These are phyloP conservation scores for Rosa rugosa DNA, from an alignment of 306 rosid genomes.

Conservation along the genomic window DNA sequence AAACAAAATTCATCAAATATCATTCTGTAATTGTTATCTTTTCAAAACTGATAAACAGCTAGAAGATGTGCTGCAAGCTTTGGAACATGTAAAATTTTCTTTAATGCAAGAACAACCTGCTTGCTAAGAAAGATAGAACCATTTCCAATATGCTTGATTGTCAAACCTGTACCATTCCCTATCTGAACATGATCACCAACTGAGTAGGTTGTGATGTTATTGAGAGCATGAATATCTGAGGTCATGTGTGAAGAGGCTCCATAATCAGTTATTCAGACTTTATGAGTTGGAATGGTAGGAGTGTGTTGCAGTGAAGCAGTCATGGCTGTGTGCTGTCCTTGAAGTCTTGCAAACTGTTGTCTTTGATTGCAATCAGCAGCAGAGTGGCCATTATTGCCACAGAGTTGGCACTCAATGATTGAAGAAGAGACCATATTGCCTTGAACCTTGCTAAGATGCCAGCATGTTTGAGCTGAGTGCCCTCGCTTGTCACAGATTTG, in stretches of 20 bases:
- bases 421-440: no score
- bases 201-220: neutral
- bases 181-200: neutral
- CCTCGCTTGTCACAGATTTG: no score
- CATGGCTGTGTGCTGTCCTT: neutral
- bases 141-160: neutral
- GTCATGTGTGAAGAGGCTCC: neutral
- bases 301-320: neutral
- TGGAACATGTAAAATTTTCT: neutral
- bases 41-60: neutral
- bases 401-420: no score
- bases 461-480: no score
- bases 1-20: neutral
- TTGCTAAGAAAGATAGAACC: neutral
- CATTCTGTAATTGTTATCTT: neutral
- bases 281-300: neutral
- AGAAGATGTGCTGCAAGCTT: neutral
- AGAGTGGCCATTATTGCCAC: neutral
- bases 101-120: neutral
- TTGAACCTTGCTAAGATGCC: no score
- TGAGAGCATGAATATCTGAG: no score
- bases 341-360: neutral
- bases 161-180: neutral
- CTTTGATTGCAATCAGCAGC: neutral
- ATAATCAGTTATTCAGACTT: neutral